Base-by-base conservation (phyloP, 2,329 filamentous ascomycete species). In the Talaromyces verruculosus region DNA sequence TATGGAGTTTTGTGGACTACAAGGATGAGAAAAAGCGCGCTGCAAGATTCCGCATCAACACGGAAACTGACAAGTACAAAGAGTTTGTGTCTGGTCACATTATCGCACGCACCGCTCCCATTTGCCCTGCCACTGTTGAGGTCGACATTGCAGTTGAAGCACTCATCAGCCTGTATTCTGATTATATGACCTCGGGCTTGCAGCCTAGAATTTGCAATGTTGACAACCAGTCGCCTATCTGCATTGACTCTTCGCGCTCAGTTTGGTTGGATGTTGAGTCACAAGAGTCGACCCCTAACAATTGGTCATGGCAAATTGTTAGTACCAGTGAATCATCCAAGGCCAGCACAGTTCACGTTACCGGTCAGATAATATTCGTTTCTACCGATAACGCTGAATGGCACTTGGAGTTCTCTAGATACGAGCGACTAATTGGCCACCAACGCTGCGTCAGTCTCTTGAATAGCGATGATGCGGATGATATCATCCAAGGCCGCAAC, bases 21-120 rank as follows among this genome's bases (percentile, higher is more conserved):
- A 33, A 62, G 6, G 67, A 71, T 28, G 57, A 22, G 17, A 43
- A 41, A 3, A 61, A 64, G 33, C 53, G 39, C 5, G 35, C 30
- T 3, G 68, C 67, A 1, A 72, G 75, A 0, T 84, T 84, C 74
- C 74, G 74, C 0, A 72, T 84, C 71, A 81, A 83, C 67, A 81
- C 80, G 0, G 64, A 43, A 2, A 72, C 68, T 0, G 63, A 74
- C 0, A 71, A 76, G 39, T 85, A 79, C 68, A 58, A 77, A 25
- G 35, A 68, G 0, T 65, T 79, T 2, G 58, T 84, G 0, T 64
- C 70, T 0, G 77, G 76, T 7, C 82, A 85, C 65, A 49, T 79
- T 2, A 79, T 82, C 51, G 77, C 75, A 0, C 65, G 76, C 37
- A 77, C 78, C 0, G 80, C 78, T 0, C 73, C 80, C 1, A 76